phyloP scores from a whole-genome alignment of 805 yeast species.

The Vanderwaltozyma verrucispora region DNA sequence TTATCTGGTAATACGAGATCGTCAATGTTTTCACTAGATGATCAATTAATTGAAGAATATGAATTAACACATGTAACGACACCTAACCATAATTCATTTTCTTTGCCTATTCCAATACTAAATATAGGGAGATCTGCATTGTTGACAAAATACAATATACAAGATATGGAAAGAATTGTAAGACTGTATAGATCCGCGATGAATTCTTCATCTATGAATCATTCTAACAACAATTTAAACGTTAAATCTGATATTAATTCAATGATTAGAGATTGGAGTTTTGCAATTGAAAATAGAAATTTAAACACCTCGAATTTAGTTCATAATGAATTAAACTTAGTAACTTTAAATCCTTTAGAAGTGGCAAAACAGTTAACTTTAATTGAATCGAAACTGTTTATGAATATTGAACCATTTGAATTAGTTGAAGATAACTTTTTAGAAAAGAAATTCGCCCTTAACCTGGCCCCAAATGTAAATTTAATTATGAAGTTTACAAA shows the following conservation, averaged over 20 bases:
- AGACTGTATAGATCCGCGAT: conserved; percentile 35
- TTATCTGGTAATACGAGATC: conserved; percentile 7
- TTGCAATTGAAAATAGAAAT: neutral
- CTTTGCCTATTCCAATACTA: conserved; percentile 22
- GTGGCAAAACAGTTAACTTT: conserved; percentile 68
- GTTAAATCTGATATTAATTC: neutral
- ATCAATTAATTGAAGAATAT: conserved; percentile 47
- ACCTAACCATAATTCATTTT: conserved; percentile 31
- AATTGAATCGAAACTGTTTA: conserved; percentile 57
- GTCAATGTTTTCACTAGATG: conserved; percentile 29
- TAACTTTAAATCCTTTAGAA: conserved; percentile 56
- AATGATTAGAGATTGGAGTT: conserved; percentile 5
- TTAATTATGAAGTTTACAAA: conserved; percentile 59
- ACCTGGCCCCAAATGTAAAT: conserved; percentile 53
- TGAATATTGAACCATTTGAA: conserved; percentile 55
- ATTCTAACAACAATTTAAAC: neutral
- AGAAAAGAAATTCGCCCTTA: conserved; percentile 46
- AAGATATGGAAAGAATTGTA: conserved; percentile 37
- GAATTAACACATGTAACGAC: conserved; percentile 38
- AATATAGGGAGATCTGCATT: conserved; percentile 30
- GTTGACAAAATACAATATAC: conserved; percentile 28
- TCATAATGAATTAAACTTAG: conserved; percentile 13
- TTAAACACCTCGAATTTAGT: conserved; percentile 3
- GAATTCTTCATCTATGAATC: neutral
- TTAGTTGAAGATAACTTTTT: conserved; percentile 54